phyloP scores from a whole-genome alignment of 2,329 filamentous ascomycete genomes.

The Diaporthe citri region DNA sequence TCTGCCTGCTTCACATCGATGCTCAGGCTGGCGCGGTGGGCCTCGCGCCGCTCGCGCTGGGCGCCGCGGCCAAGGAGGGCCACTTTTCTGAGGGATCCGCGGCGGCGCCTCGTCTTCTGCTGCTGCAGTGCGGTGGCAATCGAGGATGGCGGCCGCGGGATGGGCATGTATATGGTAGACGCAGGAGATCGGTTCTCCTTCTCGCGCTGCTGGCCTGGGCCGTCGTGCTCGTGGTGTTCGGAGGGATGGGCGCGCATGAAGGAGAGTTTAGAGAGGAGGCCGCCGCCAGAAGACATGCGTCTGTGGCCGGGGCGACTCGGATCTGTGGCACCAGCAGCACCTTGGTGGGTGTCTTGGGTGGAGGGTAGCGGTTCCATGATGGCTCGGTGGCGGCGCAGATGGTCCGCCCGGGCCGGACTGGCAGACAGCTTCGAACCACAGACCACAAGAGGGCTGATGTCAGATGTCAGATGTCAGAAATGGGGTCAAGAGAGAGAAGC shows the following conservation, averaged over 20 bases:
- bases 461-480: conserved; percentile 26
- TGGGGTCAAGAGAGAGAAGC: conserved; percentile 25
- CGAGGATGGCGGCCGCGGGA: conserved; percentile 49
- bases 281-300: conserved; percentile 62
- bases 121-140: conserved; percentile 58
- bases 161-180: conserved; percentile 43
- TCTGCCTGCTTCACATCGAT: conserved; percentile 55
- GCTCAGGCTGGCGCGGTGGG: conserved; percentile 54
- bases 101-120: conserved; percentile 75
- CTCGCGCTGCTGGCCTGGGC: conserved; percentile 27
- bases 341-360: conserved; percentile 32
- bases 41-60: conserved; percentile 70
- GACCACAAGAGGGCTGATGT: conserved; percentile 30
- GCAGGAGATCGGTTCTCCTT: conserved; percentile 35
- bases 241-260: conserved; percentile 67
- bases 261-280: conserved; percentile 76
- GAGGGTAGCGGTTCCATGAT: conserved; percentile 38
- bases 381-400: conserved; percentile 22
- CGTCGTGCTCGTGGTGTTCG: conserved; percentile 43
- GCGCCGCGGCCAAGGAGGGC: conserved; percentile 83
- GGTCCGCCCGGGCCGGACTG: conserved; percentile 5
- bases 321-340: conserved; percentile 16
- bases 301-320: conserved; percentile 46
- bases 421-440: conserved; percentile 40
- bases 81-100: conserved; percentile 88